These are phyloP conservation scores for Amaranthus hypochondriacus DNA, from an alignment of 148 eudicot genomes.

Conservation along the genomic window DNA sequence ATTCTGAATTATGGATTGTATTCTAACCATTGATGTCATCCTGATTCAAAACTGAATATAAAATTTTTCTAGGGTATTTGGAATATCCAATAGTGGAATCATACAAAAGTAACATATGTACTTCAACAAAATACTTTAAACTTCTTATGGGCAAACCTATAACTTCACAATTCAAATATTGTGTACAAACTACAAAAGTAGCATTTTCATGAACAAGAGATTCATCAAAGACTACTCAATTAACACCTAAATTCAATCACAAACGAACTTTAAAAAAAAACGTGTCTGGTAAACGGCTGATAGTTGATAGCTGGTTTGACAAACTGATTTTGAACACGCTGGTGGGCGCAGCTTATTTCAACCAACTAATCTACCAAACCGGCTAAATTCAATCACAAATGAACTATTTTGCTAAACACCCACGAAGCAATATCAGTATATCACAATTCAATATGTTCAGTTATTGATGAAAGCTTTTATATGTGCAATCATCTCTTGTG, in stretches of 20 bases:
- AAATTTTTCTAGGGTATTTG: neutral
- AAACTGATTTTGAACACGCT: too few species aligned
- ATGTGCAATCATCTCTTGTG: constrained; percentile 44
- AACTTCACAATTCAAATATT: constrained; percentile 1
- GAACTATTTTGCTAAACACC: too few species aligned
- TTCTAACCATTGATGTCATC: neutral
- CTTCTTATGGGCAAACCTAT: constrained; percentile 13
- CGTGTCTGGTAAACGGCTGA: too few species aligned
- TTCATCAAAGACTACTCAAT: neutral
- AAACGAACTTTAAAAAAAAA: neutral
- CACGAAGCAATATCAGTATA: neutral
- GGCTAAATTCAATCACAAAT: too few species aligned
- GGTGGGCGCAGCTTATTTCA: too few species aligned
- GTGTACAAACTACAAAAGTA: neutral
- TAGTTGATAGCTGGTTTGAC: too few species aligned
- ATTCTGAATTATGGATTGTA: too few species aligned
- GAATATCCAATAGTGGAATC: neutral
- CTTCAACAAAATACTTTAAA: constrained; percentile 8
- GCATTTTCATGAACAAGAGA: neutral
- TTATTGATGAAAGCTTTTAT: constrained; percentile 42
- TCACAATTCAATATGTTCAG: neutral
- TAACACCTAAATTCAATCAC: neutral
- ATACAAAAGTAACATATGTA: constrained; percentile 3
- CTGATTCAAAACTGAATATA: constrained; percentile 11
- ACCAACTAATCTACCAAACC: too few species aligned